Conservation (phyloP, 306 rosid species). For the Vicia villosa region DNA sequence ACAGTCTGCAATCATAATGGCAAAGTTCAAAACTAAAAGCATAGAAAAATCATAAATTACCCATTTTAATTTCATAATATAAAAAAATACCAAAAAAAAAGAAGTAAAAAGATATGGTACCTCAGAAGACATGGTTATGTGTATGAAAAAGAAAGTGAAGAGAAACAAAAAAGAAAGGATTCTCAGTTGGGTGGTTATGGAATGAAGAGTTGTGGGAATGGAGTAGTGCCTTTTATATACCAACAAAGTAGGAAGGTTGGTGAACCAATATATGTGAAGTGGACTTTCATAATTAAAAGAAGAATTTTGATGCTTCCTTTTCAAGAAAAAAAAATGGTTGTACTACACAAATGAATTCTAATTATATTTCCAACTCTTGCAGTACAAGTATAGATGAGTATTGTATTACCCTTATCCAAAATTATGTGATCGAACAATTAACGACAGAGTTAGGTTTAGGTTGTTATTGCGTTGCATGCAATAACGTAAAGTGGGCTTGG, state of each 20-base stretch:
- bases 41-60: no score
- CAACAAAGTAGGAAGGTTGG: not conserved
- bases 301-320: not conserved
- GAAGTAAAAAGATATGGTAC: not conserved
- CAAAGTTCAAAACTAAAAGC: not conserved
- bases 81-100: not conserved
- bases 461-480: not conserved
- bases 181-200: not conserved
- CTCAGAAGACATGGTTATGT: constrained; percentile 16
- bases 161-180: not conserved
- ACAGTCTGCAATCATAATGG: constrained; percentile 62
- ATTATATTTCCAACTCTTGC: not conserved
- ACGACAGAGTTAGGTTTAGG: no score
- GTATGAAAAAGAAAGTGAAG: not conserved
- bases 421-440: no score
- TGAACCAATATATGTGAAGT: not conserved
- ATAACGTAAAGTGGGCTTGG: constrained; percentile 4
- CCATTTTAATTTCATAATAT: no score
- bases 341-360: not conserved
- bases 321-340: constrained; percentile 3
- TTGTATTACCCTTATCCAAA: no score
- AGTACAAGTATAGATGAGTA: not conserved
- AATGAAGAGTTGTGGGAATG: not conserved
- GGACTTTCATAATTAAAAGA: not conserved
- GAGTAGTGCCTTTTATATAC: not conserved